phyloP scores from a whole-genome alignment of 352 stramenopile genomes.

The Globisporangium camurandrum region DNA sequence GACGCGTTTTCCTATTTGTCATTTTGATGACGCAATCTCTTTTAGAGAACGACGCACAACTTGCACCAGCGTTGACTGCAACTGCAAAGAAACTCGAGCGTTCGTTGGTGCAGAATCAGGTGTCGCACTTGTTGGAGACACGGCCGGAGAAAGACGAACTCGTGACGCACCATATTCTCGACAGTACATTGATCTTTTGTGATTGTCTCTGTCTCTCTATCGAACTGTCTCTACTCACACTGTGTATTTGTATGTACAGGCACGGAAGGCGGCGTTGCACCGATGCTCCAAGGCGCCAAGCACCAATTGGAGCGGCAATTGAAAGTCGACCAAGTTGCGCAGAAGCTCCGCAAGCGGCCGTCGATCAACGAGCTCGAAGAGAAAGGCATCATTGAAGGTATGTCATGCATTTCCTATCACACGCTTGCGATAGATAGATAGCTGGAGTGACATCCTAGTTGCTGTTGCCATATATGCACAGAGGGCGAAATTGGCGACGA shows the following conservation, averaged over 20 bases:
- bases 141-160: slow-evolving; percentile 74
- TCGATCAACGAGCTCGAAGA: slow-evolving; percentile 67
- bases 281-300: slow-evolving; percentile 62
- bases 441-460: no score
- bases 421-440: no score
- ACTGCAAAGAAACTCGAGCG: slow-evolving; percentile 76
- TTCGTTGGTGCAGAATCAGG: slow-evolving; percentile 73
- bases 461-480: no score
- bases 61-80: slow-evolving; percentile 57
- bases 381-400: slow-evolving; percentile 71
- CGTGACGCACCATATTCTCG: slow-evolving; percentile 62
- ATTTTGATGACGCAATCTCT: no score
- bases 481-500: slow-evolving; percentile 60
- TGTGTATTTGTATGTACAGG: no score
- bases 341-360: slow-evolving; percentile 60
- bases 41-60: slow-evolving; percentile 38
- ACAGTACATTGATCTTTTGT: slow-evolving; percentile 22
- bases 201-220: neutral
- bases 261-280: slow-evolving; percentile 32
- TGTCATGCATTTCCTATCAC: no score
- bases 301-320: slow-evolving; percentile 68
- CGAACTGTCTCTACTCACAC: neutral
- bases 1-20: neutral
- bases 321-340: slow-evolving; percentile 58
- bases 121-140: slow-evolving; percentile 71